Percentiles rank a stretch among this genome's conserved stretches.
These are phyloP conservation scores for Groenewaldozyma auringiensis DNA, from an alignment of 1,139 yeast species.

Conservation along the genomic window DNA sequence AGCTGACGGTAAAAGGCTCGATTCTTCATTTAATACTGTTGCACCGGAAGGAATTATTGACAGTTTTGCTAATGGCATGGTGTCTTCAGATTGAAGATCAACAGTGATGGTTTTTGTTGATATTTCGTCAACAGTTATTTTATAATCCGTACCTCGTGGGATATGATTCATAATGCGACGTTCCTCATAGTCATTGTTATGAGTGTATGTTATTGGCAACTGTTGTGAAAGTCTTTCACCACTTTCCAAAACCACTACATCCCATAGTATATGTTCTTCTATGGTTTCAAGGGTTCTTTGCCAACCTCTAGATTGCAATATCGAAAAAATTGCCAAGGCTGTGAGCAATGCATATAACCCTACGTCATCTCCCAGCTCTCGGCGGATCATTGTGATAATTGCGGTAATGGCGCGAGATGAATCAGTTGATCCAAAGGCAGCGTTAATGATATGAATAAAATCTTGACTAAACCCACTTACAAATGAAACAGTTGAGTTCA, in stretches of 20 bases:
- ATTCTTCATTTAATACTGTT: slow-evolving; percentile 17
- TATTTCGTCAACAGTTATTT: slow-evolving; percentile 21
- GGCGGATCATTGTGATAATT: slow-evolving; percentile 24
- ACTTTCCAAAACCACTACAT: slow-evolving; percentile 29
- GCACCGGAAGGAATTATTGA: slow-evolving; percentile 16
- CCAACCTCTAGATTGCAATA: slow-evolving; percentile 27
- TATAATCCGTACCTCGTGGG: slow-evolving; percentile 24
- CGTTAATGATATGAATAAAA: slow-evolving; percentile 27
- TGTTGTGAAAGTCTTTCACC: slow-evolving; percentile 28
- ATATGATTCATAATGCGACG: slow-evolving; percentile 21
- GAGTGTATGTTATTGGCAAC: slow-evolving; percentile 21
- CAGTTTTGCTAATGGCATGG: slow-evolving; percentile 4
- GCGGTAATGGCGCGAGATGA: slow-evolving; percentile 28
- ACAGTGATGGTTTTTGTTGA: slow-evolving; percentile 19
- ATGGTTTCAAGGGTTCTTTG: slow-evolving; percentile 22
- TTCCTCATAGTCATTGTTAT: slow-evolving; percentile 18
- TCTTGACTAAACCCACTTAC: slow-evolving; percentile 27
- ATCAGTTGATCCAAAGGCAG: slow-evolving; percentile 31
- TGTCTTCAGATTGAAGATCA: slow-evolving; percentile 15
- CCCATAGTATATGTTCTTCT: slow-evolving; percentile 28
- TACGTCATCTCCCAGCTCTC: slow-evolving; percentile 26
- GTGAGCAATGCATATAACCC: slow-evolving; percentile 27
- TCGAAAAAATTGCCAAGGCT: slow-evolving; percentile 26
- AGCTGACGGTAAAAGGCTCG: slow-evolving; percentile 11
- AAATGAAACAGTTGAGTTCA: slow-evolving; percentile 22